Base-by-base conservation (phyloP, 371 early-diverging fungal species). In the Nosema muscidifuracis region DNA sequence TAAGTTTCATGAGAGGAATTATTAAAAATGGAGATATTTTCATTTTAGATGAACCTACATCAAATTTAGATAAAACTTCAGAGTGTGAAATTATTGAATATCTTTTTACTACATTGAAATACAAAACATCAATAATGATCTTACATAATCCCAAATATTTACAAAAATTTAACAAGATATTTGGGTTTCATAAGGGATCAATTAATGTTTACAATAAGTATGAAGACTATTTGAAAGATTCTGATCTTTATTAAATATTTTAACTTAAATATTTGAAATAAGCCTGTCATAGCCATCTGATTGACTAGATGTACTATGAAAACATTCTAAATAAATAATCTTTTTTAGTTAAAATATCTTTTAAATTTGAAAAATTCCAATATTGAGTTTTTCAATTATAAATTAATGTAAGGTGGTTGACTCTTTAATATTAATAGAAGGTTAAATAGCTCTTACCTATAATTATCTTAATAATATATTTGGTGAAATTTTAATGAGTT, bases 11-110 rank as follows among this genome's bases (percentile, higher is more conserved):
- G 58, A 73, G 83, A 28, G 83, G 83, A 7, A 60, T 85, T 36
- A 56, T 86, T 38, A 84, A 82, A 70, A 78, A 86, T 89, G 78
- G 84, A 31, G 70, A 42, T 22, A 74, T 82, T 22, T 51, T 84
- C 12, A 76, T 86, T 10, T 71, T 86, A 24, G 86, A 86, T 76
- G 86, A 86, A 69, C 82, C 85, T 1, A 86, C 86, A 2, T 73
- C 78, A 15, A 82, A 81, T 58, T 28, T 85, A 83, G 88, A 88
- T 75, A 66, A 85, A 6, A 87, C 90, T 75, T 87, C 89, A 36
- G 96, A 97, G 81, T 87, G 87, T 67, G 78, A 89, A 20, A 90
- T 96, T 3, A 91, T 94, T 75, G 85, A 85, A 2, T 93, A 92
- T 0, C 80, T 95, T 33, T 89, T 90, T 74, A 84, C 80, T 30